phyloP scores from a whole-genome alignment of 306 rosid species.

The Cucumis cinereus region DNA sequence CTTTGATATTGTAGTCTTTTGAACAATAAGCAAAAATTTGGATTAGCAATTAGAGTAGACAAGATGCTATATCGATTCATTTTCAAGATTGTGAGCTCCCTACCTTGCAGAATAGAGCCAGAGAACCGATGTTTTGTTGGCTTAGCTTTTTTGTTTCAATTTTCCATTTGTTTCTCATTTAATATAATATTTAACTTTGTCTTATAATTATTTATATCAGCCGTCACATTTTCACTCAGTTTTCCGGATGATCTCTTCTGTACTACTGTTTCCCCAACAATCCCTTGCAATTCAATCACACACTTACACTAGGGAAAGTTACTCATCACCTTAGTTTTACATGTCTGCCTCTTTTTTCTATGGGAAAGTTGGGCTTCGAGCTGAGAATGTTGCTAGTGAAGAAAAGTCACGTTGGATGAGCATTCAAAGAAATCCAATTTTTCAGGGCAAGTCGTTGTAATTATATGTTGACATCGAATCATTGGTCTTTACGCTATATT shows the following conservation, averaged over 20 bases:
- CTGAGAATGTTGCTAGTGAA: not conserved
- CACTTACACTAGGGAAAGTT: no score
- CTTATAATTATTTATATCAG: not conserved
- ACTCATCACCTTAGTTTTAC: not conserved
- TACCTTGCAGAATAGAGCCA: not conserved
- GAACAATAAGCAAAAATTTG: not conserved
- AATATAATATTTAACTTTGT: no score
- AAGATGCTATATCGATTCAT: not conserved
- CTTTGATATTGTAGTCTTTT: not conserved
- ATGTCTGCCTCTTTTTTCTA: not conserved
- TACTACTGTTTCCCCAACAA: not conserved
- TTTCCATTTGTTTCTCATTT: not conserved
- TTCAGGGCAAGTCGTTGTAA: not conserved
- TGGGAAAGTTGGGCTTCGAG: not conserved
- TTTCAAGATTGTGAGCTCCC: not conserved
- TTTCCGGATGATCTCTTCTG: not conserved
- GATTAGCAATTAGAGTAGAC: not conserved
- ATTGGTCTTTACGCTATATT: not conserved
- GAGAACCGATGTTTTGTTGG: not conserved
- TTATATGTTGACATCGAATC: not conserved
- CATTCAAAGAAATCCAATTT: not conserved
- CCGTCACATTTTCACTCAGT: not conserved
- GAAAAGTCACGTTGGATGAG: not conserved
- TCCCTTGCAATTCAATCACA: not conserved
- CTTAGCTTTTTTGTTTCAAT: not conserved